phyloP scores from a whole-genome alignment of 768 basidiomycete species.

The Mycena belliarum region DNA sequence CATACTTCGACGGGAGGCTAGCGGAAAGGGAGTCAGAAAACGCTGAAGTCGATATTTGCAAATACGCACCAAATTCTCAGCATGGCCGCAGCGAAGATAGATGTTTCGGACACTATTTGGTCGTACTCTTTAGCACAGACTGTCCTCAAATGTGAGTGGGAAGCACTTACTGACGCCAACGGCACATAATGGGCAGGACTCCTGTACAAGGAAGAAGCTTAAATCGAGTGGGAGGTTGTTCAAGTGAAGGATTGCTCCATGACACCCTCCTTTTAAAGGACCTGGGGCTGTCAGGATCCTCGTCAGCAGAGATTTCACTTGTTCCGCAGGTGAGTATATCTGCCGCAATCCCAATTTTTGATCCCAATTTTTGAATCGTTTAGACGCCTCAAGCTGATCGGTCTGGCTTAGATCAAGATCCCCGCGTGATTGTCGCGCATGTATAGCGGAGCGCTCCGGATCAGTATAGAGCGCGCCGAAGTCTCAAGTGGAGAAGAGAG shows the following conservation, averaged over 20 bases:
- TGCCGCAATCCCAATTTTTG: too few relatives aligned
- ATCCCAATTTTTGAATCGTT: too few relatives aligned
- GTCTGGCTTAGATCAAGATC: too few relatives aligned
- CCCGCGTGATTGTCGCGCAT: too few relatives aligned
- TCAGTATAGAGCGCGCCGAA: too few relatives aligned
- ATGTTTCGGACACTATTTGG: constrained; percentile 45
- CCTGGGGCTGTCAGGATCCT: too few relatives aligned
- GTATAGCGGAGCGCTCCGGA: too few relatives aligned
- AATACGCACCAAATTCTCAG: constrained; percentile 40
- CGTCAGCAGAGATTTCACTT: too few relatives aligned
- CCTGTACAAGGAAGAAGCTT: background rate
- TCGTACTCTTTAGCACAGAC: background rate
- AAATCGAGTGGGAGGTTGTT: background rate
- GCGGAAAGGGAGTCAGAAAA: background rate
- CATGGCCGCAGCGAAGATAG: constrained; percentile 52
- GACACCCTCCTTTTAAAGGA: too few relatives aligned
- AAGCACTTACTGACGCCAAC: constrained; percentile 51
- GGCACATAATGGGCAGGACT: constrained; percentile 49
- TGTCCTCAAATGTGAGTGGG: background rate
- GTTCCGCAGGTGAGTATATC: too few relatives aligned
- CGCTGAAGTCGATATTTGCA: background rate
- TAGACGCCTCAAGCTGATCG: too few relatives aligned
- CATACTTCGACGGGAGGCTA: constrained; percentile 23
- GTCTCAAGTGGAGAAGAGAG: too few relatives aligned
- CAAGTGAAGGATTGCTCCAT: background rate